Base-by-base conservation (phyloP, 257 asterid genomes). In the Haberlea rhodopensis region DNA sequence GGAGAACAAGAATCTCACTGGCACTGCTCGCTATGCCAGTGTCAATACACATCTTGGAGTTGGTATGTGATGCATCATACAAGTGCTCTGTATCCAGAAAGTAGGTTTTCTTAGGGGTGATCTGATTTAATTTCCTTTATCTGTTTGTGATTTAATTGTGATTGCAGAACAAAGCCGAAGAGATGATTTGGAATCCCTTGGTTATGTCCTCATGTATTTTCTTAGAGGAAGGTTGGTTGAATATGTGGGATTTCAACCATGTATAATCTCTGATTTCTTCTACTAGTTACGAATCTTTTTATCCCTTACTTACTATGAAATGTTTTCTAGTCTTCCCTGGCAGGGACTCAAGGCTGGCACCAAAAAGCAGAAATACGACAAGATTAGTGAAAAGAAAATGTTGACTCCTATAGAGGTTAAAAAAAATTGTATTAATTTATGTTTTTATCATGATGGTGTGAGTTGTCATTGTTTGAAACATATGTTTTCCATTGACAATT, bases 11-110 rank as follows among this genome's bases (percentile, higher is more conserved):
- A 81, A 79, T 71, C 80, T 81, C 40, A 81, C 87, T 2, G 87
- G 84, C 56, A 81, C 87, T 46, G 84, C 87, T 66, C 80, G 87
- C 26, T 81, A 81, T 81, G 87, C 84, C 49, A 81, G 87, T 76
- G 84, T 81, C 58, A 76, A 78, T 73, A 87, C 40, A 7, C 40
- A 32, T 32, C 40, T 32, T 32, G 40, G 40, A 7, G 40, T 32
- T 8, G 40, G 40, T 32, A 37, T 79, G n/a, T 37, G n/a, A 37
- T 37, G 46, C 46, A 37, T 37, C n/a, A 37, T 37, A 40, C 4
- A 5, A 1, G 0, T 13, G 10, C 11, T 22, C 15, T 31, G 2
- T 40, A 13, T 40, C 48, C 48, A 40, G 48, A 13, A 40, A 11
- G 18, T 40, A 4, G 48, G 8, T 19, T 60, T 37, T 23, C 5